Evolutionary conservation across 148 eudicot genomes (phyloP), one percentile per base, ranked within the genome.

Genomic region (Persicaria tinctoria): DNA sequence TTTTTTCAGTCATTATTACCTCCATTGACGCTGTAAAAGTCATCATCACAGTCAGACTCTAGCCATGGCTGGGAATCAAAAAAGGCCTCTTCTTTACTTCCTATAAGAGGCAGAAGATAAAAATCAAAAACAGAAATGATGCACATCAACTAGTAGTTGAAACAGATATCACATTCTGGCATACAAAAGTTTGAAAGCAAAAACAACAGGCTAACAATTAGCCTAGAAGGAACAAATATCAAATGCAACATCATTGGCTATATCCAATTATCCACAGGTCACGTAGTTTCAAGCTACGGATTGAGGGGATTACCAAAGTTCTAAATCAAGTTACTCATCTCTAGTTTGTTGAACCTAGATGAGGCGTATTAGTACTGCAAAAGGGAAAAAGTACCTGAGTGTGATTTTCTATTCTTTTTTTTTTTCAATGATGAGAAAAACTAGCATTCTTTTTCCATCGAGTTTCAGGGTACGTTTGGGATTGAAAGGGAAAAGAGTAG

Each of bases 11-110:
- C 27, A 62, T 78, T 88, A 93, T 78, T 88, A 93, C 98, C 94
- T 68, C 94, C 98, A 66, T 84, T 85, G 8, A 93, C 98, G 56
- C 97, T 93, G 70, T 85, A 72, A 77, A 89, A 93, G 69, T 93
- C 98, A 79, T 91, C 97, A 8, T 93, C 97, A 76, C 96, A 89
- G 69, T 93, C 98, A 7, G 98, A 93, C 8, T 93, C 98, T 56
- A 88, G 77, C 96, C 93, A 93, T 56, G 85, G 82, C 82, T 91
- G 92, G n/a, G 98, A 86, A 74, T 93, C 97, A 50, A 84, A 91
- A 72, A 91, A 93, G 50, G 88, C 14, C 76, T 91, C 97, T 47
- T 91, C 98, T 87, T 86, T 89, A 78, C 94, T 93, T 11, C 94
- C 97, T 93, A 89, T 78, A 47, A 75, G 74, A 10, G 27, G 14